Evolutionary conservation across 495 filamentous ascomycete species (phyloP).

Genomic region (Neurospora discreta): DNA sequence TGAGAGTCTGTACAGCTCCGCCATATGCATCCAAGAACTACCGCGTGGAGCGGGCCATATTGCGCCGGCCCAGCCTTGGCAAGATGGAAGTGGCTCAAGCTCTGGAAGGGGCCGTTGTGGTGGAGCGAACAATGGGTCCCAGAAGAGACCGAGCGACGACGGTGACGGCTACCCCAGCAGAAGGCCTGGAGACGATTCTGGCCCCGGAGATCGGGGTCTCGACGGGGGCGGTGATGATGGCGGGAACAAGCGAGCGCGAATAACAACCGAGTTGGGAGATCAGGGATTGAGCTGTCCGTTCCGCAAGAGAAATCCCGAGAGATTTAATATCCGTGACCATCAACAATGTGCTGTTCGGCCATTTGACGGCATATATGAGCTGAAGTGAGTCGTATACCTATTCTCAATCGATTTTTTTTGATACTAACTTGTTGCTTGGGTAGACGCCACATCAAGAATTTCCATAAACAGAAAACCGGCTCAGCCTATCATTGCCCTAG

Average conservation of each 20-base stretch:
- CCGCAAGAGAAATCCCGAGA: slow-evolving; percentile 27
- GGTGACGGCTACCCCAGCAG: not conserved
- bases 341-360: slow-evolving; percentile 17
- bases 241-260: not conserved
- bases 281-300: slow-evolving; percentile 23
- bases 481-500: slow-evolving; percentile 12
- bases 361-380: slow-evolving; percentile 10
- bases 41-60: not conserved
- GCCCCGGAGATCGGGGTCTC: not conserved
- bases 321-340: slow-evolving; percentile 26
- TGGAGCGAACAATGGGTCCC: not conserved
- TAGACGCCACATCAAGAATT: slow-evolving; percentile 22
- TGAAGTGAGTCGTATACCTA: slow-evolving; percentile 18
- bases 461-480: slow-evolving; percentile 9
- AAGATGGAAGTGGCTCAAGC: not conserved
- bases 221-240: not conserved
- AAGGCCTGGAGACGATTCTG: not conserved
- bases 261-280: not conserved
- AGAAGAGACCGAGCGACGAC: slow-evolving; percentile 4
- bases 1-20: not conserved
- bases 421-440: not conserved
- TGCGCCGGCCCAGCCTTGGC: not conserved
- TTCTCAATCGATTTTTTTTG: rapidly evolving
- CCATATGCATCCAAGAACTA: slow-evolving; percentile 1
- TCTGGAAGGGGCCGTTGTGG: not conserved